Evolutionary conservation across 2,329 filamentous ascomycete species (phyloP), one percentile per base, ranked within the genome.

Genomic region (Elsinoe perseae): DNA sequence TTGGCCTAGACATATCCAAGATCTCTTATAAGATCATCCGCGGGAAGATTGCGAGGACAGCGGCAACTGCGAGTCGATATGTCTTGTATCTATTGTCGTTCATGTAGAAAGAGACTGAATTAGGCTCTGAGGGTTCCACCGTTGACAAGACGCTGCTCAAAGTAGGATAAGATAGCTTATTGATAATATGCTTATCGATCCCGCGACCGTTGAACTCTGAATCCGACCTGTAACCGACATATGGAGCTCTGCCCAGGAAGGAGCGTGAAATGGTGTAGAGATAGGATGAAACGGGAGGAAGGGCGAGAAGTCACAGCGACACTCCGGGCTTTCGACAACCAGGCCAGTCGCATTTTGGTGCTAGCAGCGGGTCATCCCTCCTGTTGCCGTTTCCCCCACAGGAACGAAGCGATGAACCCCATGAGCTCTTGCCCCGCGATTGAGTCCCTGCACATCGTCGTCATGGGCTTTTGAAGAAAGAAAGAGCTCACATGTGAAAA

Each of bases 171-270:
- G 48, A 36, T 52, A 52, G 48, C 48, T 52, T 52, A 52, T 38
- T 25, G 32, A 36, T 25, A 34, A 52, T 52, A 52, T 52, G 48
- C 48, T 52, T 52, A 52, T 36, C 48, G 16, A 52, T 52, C 38
- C 30, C 12, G 32, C 30, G 18, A 23, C 48, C 46, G 48, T 52
- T 52, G 48, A 5, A n/a, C 21, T 38, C 44, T 52, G 30, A 18
- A 36, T 34, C 30, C 28, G 32, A 28, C 20, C 28, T 32, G 30
- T 25, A 23, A 23, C 32, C 18, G 30, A 12, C 48, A 38, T n/a
- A 52, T 52, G 4, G 48, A 23, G 10, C 30, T 36, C n/a, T n/a
- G 16, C 7, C 27, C 25, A 18, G 23, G 16, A 50, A 9, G 27
- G 14, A 16, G 25, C 25, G 14, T 14, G 16, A 50, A 5, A 50